These are phyloP conservation scores for Helicostylum pulchrum DNA, from an alignment of 192 early-diverging fungal species.

Conservation along the genomic window DNA sequence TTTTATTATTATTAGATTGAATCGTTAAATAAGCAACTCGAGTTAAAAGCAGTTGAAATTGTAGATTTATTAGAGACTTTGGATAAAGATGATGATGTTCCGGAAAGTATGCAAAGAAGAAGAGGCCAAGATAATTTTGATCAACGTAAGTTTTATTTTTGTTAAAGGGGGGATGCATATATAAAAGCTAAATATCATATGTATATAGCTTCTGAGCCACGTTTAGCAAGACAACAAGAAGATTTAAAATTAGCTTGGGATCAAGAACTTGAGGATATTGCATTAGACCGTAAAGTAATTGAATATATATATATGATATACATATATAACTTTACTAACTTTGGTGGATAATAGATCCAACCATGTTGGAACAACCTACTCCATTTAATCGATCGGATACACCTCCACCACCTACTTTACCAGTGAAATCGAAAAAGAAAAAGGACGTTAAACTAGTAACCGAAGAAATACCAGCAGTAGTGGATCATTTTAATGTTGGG, in stretches of 20 bases:
- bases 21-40: conserved; percentile 52
- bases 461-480: conserved; percentile 22
- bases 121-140: conserved; percentile 27
- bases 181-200: no score
- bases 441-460: conserved; percentile 1
- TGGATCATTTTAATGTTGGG: conserved; percentile 46
- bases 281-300: conserved; percentile 12
- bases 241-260: conserved; percentile 21
- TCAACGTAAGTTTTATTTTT: conserved; percentile 20
- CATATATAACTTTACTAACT: background rate
- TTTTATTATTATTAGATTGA: conserved; percentile 38
- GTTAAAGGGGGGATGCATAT: no score
- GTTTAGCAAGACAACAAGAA: conserved; percentile 21
- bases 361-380: background rate
- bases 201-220: conserved; percentile 14
- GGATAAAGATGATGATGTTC: conserved; percentile 35
- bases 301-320: background rate
- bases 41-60: conserved; percentile 49
- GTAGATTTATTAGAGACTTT: conserved; percentile 39
- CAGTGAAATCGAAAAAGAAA: conserved; percentile 21
- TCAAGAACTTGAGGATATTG: conserved; percentile 13
- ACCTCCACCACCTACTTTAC: conserved; percentile 19
- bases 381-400: conserved; percentile 2
- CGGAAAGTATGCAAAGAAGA: conserved; percentile 19
- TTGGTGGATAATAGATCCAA: background rate